phyloP scores from a whole-genome alignment of 306 rosid genomes.

The Nissolia schottii region DNA sequence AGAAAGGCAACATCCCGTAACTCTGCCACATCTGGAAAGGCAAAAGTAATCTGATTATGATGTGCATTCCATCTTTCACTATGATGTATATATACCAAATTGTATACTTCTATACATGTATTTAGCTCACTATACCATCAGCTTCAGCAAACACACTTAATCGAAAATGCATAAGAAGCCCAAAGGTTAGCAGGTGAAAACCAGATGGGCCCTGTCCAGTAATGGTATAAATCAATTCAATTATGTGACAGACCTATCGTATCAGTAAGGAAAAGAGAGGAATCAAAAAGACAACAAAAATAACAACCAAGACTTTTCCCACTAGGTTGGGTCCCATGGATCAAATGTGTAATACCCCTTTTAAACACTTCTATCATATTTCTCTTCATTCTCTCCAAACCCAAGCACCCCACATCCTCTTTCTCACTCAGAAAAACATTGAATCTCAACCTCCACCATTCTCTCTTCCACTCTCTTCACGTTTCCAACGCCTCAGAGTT shows the following conservation, averaged over 20 bases:
- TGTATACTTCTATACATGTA: background rate
- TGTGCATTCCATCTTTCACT: background rate
- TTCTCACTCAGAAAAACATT: no score
- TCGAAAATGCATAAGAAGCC: background rate
- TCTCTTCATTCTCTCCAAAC: no score
- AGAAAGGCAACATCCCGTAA: conserved; percentile 71
- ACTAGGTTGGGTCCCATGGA: no score
- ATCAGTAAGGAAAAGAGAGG: background rate
- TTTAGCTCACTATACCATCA: background rate
- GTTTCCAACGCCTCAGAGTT: no score
- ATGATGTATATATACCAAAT: background rate
- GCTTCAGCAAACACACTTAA: conserved; percentile 10
- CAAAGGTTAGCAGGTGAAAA: background rate
- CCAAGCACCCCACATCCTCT: no score
- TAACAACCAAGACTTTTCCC: no score
- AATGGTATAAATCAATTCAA: background rate
- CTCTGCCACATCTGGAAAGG: conserved; percentile 61
- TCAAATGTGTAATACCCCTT: no score
- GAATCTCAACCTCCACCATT: no score
- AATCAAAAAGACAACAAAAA: no score
- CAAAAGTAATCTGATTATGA: background rate
- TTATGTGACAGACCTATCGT: background rate
- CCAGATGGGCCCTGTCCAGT: background rate
- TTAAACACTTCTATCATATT: no score
- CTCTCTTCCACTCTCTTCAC: no score